Evolutionary conservation across 2,329 filamentous ascomycete species (phyloP), one percentile per base, ranked within the genome.

Genomic region (Fusarium avenaceum): DNA sequence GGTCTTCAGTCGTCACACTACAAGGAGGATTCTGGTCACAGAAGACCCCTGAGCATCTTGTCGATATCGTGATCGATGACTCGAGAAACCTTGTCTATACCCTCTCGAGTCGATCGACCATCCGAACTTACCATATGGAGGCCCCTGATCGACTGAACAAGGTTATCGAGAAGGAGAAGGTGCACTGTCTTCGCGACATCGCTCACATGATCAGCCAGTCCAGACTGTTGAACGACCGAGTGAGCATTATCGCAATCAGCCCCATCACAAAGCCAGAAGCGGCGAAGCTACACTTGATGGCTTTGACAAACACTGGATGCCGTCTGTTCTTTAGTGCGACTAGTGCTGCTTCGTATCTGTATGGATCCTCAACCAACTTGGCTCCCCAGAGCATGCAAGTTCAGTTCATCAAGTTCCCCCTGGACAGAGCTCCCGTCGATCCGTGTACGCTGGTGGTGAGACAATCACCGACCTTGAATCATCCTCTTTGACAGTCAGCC

Each of bases 391-490:
- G 93, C 79, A 97, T 99, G 93, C 94, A 97, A 78, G 89, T 97
- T n/a, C 92, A 96, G 72, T 96, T 97, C 75, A 93, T 99, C 79
- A 96, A 96, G 76, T 97, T 97, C 61, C 96, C 96, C 96, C 96
- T 56, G 78, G 76, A 64, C 65, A 74, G 20, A 69, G 51, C 20
- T 39, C 76, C 57, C 69, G 75, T 60, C 72, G 77, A 56, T 65
- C 77, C 19, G 72, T 68, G 6, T 78, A 78, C 48, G 60, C 74
- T 35, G 72, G 75, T n/a, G 71, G 72, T n/a, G 83, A 85, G 32
- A 71, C 78, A 4, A 72, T 79, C 2, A 76, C 85, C 11, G 83
- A 87, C 72, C 72, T 82, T 64, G 81, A 84, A 67, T 88, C 84
- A 52, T 80, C 79, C 50, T 80, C 81, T 65, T 82, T 86, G 71